Conservation (phyloP, 1,284 basidiomycete species). For the Moesziomyces parantarcticus region DNA sequence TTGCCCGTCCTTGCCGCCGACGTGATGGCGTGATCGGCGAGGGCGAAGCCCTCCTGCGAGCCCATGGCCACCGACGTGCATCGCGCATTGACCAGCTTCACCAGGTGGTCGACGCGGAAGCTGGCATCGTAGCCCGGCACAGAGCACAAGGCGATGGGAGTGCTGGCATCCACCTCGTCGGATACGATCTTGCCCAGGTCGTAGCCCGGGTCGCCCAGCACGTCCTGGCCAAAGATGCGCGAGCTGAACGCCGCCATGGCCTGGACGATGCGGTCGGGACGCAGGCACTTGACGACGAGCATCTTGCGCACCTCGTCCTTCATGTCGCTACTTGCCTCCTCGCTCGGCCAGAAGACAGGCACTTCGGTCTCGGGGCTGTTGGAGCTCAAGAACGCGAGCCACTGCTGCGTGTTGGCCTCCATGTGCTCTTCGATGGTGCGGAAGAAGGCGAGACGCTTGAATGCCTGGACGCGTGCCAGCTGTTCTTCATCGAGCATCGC, state of each 20-base stretch:
- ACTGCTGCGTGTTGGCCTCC: conserved; percentile 75
- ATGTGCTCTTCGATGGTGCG: conserved; percentile 80
- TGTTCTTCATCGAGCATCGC: conserved; percentile 73
- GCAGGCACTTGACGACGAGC: conserved; percentile 85
- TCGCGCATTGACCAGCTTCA: conserved; percentile 44
- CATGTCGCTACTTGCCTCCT: conserved; percentile 67
- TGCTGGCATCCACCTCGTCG: conserved; percentile 54
- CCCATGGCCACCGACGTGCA: conserved; percentile 66
- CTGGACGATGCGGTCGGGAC: conserved; percentile 87
- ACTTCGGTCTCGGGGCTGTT: conserved; percentile 78
- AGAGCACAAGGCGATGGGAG: conserved; percentile 63
- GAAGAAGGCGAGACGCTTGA: conserved; percentile 73
- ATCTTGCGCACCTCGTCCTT: conserved; percentile 79
- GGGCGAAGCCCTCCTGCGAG: conserved; percentile 62
- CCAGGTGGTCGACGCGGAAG: conserved; percentile 61
- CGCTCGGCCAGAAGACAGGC: conserved; percentile 75
- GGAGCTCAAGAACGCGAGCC: conserved; percentile 80
- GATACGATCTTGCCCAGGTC: conserved; percentile 50
- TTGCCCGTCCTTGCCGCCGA: conserved; percentile 58
- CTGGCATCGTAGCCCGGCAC: conserved; percentile 66
- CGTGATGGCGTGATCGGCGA: conserved; percentile 64
- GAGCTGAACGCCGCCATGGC: conserved; percentile 81
- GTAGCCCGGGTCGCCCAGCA: conserved; percentile 70
- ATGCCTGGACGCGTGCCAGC: conserved; percentile 71
- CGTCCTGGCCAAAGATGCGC: conserved; percentile 80